Conservation (phyloP, 495 filamentous ascomycete genomes). For the Penicillium diatomitis region DNA sequence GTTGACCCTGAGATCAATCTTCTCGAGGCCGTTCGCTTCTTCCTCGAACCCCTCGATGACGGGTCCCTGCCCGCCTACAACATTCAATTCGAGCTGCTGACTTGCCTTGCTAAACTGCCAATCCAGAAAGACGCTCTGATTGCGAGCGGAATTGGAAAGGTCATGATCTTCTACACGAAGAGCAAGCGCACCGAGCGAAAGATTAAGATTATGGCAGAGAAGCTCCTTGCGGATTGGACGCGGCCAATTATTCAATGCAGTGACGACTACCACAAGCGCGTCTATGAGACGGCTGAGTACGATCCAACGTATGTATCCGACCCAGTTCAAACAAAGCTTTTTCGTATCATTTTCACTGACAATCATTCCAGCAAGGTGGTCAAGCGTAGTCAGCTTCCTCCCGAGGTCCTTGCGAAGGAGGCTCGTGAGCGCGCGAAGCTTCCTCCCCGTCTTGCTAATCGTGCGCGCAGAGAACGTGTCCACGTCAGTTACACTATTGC, state of each 20-base stretch:
- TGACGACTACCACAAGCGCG: slow-evolving; percentile 83
- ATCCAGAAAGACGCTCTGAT: slow-evolving; percentile 84
- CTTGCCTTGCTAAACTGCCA: slow-evolving; percentile 65
- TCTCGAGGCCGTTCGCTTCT: slow-evolving; percentile 88
- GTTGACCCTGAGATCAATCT: slow-evolving; percentile 94
- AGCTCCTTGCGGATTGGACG: slow-evolving; percentile 87
- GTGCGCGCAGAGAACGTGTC: slow-evolving; percentile 60
- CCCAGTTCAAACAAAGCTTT: neutral
- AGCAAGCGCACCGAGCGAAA: slow-evolving; percentile 73
- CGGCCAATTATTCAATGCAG: slow-evolving; percentile 89
- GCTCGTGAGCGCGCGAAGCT: slow-evolving; percentile 64
- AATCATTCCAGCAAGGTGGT: slow-evolving; percentile 34
- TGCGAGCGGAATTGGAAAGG: slow-evolving; percentile 89
- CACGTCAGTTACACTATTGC: slow-evolving; percentile 75
- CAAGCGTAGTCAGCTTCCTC: slow-evolving; percentile 36
- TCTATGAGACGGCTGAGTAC: slow-evolving; percentile 44
- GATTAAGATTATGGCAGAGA: slow-evolving; percentile 91
- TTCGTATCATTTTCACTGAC: slow-evolving; percentile 9
- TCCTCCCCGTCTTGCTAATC: slow-evolving; percentile 57
- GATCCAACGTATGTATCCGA: slow-evolving; percentile 43
- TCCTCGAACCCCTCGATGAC: slow-evolving; percentile 91
- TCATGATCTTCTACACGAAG: slow-evolving; percentile 92
- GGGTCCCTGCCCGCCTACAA: slow-evolving; percentile 90
- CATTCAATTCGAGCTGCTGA: slow-evolving; percentile 92
- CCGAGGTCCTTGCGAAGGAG: slow-evolving; percentile 46